Percentiles rank a stretch among this genome's conserved stretches.
Evolutionary conservation across 257 asterid genomes (phyloP).

Genomic region (Scutellaria galericulata): DNA sequence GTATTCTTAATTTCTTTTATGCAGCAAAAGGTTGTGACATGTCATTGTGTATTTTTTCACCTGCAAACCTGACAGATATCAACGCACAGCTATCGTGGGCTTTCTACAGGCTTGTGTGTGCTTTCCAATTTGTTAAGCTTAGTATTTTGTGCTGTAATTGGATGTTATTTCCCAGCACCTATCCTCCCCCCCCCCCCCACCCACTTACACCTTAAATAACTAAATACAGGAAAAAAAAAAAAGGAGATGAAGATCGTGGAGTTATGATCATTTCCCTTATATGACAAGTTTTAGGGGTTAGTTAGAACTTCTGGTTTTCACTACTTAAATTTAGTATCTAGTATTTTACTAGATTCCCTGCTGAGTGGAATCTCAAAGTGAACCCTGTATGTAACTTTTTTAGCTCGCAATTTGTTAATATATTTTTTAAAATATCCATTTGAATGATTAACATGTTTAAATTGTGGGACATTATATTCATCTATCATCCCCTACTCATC

Average conservation of each 20-base stretch:
- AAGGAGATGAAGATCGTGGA: background rate
- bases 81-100: background rate
- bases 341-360: background rate
- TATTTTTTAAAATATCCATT: constrained; percentile 16
- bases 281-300: background rate
- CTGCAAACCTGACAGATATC: background rate
- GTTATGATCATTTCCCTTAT: constrained; percentile 27
- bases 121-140: constrained; percentile 2
- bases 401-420: constrained; percentile 3
- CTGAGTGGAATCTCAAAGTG: background rate
- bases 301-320: constrained; percentile 13
- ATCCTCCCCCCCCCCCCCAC: background rate
- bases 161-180: constrained; percentile 6
- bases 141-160: constrained; percentile 2
- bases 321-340: background rate
- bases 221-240: background rate
- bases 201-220: background rate
- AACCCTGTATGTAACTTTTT: constrained; percentile 9
- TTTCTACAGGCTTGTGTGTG: constrained; percentile 16
- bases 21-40: constrained; percentile 7
- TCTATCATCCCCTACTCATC: constrained; percentile 12
- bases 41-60: background rate
- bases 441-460: constrained; percentile 17
- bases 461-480: constrained; percentile 22
- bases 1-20: constrained; percentile 7